Percentiles rank a stretch among this genome's conserved stretches.
Conservation (phyloP, 192 early-diverging fungal species). For the Backusella luteola region DNA sequence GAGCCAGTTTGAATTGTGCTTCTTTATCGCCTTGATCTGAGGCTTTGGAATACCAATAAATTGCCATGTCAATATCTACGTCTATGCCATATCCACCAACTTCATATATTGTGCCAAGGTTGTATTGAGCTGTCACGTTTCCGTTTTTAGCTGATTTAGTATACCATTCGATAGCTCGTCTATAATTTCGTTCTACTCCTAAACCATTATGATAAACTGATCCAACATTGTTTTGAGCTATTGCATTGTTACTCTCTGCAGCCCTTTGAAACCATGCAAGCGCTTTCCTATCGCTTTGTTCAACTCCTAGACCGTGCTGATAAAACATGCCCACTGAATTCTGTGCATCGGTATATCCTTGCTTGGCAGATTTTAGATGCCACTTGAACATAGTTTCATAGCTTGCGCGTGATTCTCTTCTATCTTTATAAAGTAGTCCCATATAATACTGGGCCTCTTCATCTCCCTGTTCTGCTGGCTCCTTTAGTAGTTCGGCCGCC, state of each 20-base stretch:
- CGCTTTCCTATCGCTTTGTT: neutral
- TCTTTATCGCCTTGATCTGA: neutral
- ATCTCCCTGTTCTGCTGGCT: neutral
- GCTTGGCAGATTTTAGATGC: slow-evolving; percentile 3
- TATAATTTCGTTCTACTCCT: neutral
- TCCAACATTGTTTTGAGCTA: neutral
- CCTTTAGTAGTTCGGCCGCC: neutral
- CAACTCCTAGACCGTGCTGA: neutral
- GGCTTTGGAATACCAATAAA: neutral
- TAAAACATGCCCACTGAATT: neutral
- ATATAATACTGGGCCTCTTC: neutral
- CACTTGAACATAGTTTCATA: neutral
- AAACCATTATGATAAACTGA: neutral
- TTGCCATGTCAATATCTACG: neutral
- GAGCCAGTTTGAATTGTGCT: neutral
- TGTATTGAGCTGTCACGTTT: neutral
- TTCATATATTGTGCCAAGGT: neutral
- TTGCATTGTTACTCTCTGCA: neutral
- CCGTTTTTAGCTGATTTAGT: neutral
- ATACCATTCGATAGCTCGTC: neutral
- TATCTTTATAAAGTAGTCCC: neutral
- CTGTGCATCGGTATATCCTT: neutral
- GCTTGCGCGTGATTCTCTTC: neutral
- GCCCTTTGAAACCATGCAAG: neutral
- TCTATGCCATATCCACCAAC: neutral